Percentiles rank a stretch among this genome's conserved stretches.
Conservation (phyloP, 257 asterid genomes). For the Nicotiana benthamiana region DNA sequence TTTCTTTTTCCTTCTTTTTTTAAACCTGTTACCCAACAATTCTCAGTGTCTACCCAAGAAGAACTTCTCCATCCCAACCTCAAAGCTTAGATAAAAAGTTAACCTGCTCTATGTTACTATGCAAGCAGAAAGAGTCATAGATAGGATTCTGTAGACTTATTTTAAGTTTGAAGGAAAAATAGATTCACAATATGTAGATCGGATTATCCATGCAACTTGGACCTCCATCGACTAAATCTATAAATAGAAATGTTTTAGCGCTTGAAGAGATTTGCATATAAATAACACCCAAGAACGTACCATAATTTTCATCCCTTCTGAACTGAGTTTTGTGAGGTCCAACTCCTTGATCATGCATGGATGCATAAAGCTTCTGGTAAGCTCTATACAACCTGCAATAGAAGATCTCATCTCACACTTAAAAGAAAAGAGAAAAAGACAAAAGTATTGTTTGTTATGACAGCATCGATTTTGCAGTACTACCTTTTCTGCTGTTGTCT, state of each 20-base stretch:
- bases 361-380: constrained; percentile 64
- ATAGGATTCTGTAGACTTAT: background rate
- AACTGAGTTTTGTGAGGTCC: constrained; percentile 97
- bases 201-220: background rate
- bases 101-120: background rate
- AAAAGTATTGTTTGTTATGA: background rate
- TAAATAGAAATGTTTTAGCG: background rate
- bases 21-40: background rate
- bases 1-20: background rate
- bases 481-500: constrained; percentile 80
- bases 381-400: constrained; percentile 69
- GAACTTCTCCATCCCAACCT: background rate
- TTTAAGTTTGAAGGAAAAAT: background rate
- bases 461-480: constrained; percentile 8
- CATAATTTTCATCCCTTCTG: constrained; percentile 89
- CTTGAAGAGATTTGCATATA: background rate
- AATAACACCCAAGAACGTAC: constrained; percentile 25
- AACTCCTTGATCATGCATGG: constrained; percentile 77
- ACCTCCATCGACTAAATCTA: background rate
- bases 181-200: background rate
- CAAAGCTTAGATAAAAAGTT: background rate
- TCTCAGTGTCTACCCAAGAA: background rate
- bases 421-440: background rate
- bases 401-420: constrained; percentile 4
- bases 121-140: background rate